Evolutionary conservation across 495 filamentous ascomycete genomes (phyloP), one percentile per base, ranked within the genome.

Genomic region (Penicillium alfredii): DNA sequence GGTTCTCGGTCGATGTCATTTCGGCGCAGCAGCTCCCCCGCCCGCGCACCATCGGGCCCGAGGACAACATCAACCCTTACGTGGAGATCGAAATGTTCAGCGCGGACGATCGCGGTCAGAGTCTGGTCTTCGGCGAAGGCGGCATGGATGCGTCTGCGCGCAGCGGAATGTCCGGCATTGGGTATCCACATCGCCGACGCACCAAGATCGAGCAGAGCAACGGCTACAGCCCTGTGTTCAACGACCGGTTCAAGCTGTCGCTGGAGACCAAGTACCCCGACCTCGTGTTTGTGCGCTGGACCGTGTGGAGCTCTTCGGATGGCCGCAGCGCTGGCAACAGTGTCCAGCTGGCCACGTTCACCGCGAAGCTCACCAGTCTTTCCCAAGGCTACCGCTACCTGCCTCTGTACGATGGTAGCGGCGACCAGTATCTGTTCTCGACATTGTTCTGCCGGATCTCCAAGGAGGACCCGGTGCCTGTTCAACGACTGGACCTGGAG

Each of bases 311-410:
- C 41, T 86, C 85, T 4, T 52, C 72, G 41, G 84, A 86, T 45
- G 84, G 80, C 11, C 73, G 73, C 42, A 72, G 57, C 29, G 72
- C 73, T 18, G 77, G 76, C 35, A 78, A 68, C 54, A 81, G 67
- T 35, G 63, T 71, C n/a, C 76, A 80, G 10, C 59, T 96, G 27
- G 92, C 88, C 3, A 88, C 79, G 5, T 97, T 86, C 59, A 96
- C 87, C 2, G 92, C 85, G 25, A 97, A 96, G 63, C 78, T 98
- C 27, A 82, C 68, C 64, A 88, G 78, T 43, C 71, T 98, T 16
- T 86, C 89, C 49, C 80, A 94, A 59, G 92, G 92, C n/a, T 98
- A 93, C 51, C 90, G 90, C 32, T 93, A 94, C 46, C 72, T 98
- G 24, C 92, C 90, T n/a, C 71, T 98, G n/a, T 81, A 81, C 50